These are phyloP conservation scores for Lepidium didymum DNA, from an alignment of 345 rosid genomes.

Conservation along the genomic window DNA sequence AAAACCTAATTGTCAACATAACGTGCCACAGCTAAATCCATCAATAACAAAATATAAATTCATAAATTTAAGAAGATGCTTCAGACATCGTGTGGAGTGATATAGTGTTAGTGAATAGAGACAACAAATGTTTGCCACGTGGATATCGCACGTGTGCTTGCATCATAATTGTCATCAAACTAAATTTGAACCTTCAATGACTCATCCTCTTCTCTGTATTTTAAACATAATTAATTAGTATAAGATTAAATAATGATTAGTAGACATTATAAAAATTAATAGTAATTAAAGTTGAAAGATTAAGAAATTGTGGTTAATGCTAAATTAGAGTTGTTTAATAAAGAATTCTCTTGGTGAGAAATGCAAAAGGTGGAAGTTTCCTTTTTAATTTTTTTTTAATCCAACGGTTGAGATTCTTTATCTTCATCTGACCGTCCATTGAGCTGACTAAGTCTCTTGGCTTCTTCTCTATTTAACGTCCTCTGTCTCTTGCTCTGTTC, in stretches of 20 bases:
- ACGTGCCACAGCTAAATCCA: constrained; percentile 5
- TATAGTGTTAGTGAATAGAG: not conserved
- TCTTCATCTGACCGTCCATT: constrained; percentile 12
- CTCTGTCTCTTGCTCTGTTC: constrained; percentile 9
- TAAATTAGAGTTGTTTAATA: not conserved
- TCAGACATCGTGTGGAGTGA: not conserved
- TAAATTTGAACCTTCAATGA: not conserved
- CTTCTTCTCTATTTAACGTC: constrained; percentile 23
- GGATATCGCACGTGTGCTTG: constrained; percentile 14
- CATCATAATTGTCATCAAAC: constrained; percentile 1
- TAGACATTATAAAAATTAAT: not conserved
- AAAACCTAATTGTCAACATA: not conserved
- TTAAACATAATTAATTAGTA: not conserved
- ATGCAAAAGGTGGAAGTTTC: not conserved
- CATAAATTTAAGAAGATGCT: not conserved
- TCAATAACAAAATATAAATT: not conserved
- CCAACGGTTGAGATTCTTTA: constrained; percentile 4
- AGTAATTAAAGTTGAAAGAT: not conserved
- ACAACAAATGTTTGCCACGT: constrained; percentile 16
- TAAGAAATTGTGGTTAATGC: not conserved
- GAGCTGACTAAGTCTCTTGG: constrained; percentile 11
- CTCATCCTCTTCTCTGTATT: constrained; percentile 14
- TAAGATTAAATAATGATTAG: not conserved
- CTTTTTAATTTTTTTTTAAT: not conserved
- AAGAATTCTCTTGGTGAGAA: constrained; percentile 8